Conservation (phyloP, 805 yeast species). For the Tetrapisispora taiwanensis region DNA sequence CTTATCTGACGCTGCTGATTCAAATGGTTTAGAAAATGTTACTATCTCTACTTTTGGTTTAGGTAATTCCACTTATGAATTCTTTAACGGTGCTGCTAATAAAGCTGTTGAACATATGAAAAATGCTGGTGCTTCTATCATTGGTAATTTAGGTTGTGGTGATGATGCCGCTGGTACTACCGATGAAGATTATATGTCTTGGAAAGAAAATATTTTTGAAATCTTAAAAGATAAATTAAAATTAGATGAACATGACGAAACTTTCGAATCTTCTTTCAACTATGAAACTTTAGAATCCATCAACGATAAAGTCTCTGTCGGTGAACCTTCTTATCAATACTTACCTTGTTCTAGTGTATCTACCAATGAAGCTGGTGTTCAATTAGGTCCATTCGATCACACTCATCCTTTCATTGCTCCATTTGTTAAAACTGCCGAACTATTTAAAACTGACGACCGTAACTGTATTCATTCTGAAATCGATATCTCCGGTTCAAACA, state of each 20-base stretch:
- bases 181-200: conserved; percentile 87
- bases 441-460: conserved; percentile 56
- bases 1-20: conserved; percentile 46
- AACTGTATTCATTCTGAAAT: conserved; percentile 86
- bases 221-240: conserved; percentile 51
- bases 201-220: conserved; percentile 78
- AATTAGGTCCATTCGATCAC: conserved; percentile 69
- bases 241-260: conserved; percentile 63
- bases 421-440: conserved; percentile 49
- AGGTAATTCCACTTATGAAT: conserved; percentile 92
- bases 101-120: conserved; percentile 42
- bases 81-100: conserved; percentile 74
- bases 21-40: conserved; percentile 43
- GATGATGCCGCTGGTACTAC: conserved; percentile 92
- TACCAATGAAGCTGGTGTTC: conserved; percentile 30
- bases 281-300: conserved; percentile 33
- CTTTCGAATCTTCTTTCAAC: conserved; percentile 58
- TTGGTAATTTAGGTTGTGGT: conserved; percentile 81
- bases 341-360: conserved; percentile 30
- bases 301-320: conserved; percentile 46
- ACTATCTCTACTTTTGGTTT: conserved; percentile 76
- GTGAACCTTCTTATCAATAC: conserved; percentile 68
- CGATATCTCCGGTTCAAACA: conserved; percentile 62
- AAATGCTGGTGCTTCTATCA: conserved; percentile 58
- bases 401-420: conserved; percentile 77